Conservation (phyloP, 2,329 filamentous ascomycete genomes). For the Aspergillus fructus region DNA sequence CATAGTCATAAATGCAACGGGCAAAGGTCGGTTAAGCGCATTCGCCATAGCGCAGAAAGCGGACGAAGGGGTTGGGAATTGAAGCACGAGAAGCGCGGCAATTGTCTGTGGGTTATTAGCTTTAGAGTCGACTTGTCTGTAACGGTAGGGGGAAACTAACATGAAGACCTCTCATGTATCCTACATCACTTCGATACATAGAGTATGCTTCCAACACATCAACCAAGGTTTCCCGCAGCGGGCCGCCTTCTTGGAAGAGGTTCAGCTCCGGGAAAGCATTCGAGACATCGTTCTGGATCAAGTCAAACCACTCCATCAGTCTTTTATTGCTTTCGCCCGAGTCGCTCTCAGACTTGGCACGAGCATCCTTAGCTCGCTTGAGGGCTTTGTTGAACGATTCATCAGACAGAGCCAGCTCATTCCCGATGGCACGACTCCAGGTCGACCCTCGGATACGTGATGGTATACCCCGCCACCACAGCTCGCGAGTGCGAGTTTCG, state of each 20-base stretch:
- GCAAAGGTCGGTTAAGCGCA: constrained; percentile 59
- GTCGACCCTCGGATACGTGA: constrained; percentile 56
- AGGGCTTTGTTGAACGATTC: constrained; percentile 59
- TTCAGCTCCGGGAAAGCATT: constrained; percentile 58
- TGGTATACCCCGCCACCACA: constrained; percentile 65
- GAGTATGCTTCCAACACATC: constrained; percentile 63
- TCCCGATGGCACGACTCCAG: constrained; percentile 62
- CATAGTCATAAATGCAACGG: constrained; percentile 60
- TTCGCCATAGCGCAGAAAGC: constrained; percentile 62
- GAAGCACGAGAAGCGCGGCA: constrained; percentile 59
- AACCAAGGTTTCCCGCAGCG: constrained; percentile 55
- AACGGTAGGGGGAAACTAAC: constrained; percentile 31
- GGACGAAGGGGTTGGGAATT: constrained; percentile 52
- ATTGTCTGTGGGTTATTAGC: constrained; percentile 41
- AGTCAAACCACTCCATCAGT: constrained; percentile 53
- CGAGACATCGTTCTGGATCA: constrained; percentile 55
- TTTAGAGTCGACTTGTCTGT: not conserved
- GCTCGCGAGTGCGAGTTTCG: constrained; percentile 56
- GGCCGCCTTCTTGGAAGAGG: constrained; percentile 56
- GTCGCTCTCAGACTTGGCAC: constrained; percentile 44
- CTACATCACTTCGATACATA: constrained; percentile 63
- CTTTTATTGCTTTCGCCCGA: constrained; percentile 43
- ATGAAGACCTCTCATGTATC: constrained; percentile 60
- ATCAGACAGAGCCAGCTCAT: constrained; percentile 57
- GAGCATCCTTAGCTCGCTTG: constrained; percentile 52